Base-by-base conservation (phyloP, 2,329 filamentous ascomycete genomes). In the Aspergillus aculeatus region DNA sequence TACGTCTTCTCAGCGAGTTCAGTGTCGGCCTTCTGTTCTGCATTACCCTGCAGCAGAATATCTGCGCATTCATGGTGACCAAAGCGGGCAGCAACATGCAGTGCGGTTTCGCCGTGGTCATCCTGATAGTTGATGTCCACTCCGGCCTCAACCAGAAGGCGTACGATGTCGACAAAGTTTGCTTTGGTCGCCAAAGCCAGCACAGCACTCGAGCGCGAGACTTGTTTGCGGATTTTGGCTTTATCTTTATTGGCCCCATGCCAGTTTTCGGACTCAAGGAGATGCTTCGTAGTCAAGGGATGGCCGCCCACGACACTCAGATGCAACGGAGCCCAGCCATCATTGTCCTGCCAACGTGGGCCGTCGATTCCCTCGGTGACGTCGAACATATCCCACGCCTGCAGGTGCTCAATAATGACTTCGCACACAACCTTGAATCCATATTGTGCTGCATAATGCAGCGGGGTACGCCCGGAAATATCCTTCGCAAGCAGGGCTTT, bases 91-190 rank as follows among this genome's bases (percentile, higher is more conserved):
- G 95, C 95, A 67, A 97, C 84, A 73, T 98, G 95, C 44, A 99
- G 79, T 2, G 94, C 92, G 10, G 93, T 96, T 77, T 99, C 95
- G 16, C 93, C 93, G 56, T 89, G 88, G 63, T 90, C 87, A 72
- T 98, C 92, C 70, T 91, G 91, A 81, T 93, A 96, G 72, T 99
- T 97, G 69, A 98, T 88, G 70, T 98, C 89, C 5, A 97, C 90
- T 1, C 91, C 92, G 2, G 93, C 92, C 65, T 96, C 87, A 2
- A 98, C 92, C 11, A 99, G 82, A 71, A 97, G 86, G 69, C 89
- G 85, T 35, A 98, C 92, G 62, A 98, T 97, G 55, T 84, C 82
- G 56, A 88, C 84, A 71, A 91, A 96, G 70, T 97, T 94, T 47
- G 90, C 87, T 76, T 95, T 96, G 5, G 91, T 92, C 2, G 95